These are phyloP conservation scores for Mitragyna speciosa DNA, from an alignment of 257 asterid genomes.

Conservation along the genomic window DNA sequence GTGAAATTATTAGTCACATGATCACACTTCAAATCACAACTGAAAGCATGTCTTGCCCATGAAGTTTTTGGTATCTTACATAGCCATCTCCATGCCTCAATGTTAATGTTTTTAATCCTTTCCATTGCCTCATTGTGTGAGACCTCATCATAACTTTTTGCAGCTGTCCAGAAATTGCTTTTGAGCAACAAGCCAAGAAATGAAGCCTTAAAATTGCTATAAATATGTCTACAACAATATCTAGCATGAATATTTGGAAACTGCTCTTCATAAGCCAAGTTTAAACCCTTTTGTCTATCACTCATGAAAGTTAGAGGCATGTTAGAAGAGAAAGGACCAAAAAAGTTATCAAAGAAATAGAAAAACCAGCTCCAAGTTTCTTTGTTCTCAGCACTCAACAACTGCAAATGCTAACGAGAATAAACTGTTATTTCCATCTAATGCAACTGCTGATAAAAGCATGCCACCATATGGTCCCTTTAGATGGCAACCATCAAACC, in stretches of 20 bases:
- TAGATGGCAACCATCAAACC: not conserved
- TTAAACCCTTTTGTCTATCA: not conserved
- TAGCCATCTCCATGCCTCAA: not conserved
- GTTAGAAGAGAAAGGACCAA: not conserved
- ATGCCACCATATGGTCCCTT: constrained; percentile 4
- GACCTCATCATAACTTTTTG: not conserved
- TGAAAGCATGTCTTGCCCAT: not conserved
- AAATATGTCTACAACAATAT: too few species aligned
- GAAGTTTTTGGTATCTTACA: not conserved
- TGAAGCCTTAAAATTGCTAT: too few species aligned
- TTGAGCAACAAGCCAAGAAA: too few species aligned
- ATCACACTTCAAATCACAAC: too few species aligned
- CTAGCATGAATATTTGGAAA: not conserved
- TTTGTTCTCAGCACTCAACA: not conserved
- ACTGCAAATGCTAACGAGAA: not conserved
- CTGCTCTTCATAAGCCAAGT: not conserved
- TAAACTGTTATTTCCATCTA: not conserved
- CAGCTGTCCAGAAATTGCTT: not conserved
- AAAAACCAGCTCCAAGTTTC: too few species aligned
- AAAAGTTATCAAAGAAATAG: not conserved
- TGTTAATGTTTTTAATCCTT: too few species aligned
- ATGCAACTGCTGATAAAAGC: not conserved
- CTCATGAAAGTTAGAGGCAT: not conserved
- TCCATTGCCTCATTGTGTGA: not conserved
- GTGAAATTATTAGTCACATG: not conserved